Evolutionary conservation across 345 rosid genomes (phyloP), one percentile per base, ranked within the genome.

Genomic region (Acer saccharum): DNA sequence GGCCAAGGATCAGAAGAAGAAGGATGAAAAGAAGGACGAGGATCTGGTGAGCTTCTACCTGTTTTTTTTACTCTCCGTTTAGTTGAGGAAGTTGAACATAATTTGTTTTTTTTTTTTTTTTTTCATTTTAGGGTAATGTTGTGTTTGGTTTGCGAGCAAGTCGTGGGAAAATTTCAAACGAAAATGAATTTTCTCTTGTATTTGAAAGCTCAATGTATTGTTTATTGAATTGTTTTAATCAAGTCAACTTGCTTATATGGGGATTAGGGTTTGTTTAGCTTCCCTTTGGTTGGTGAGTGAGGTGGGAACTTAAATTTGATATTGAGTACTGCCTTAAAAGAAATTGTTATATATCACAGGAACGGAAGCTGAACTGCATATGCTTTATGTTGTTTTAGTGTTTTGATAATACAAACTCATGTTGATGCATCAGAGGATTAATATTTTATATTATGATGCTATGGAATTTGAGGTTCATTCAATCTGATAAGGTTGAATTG

Each of bases 21-120:
- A 90, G 81, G 97, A 93, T 62, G 98, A 91, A 57, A 93, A 93
- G 82, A 94, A 92, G 83, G 97, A 95, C 7, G 98, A 95, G 75
- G 98, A 93, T 85, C 85, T 95, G 84, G 98, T 93, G 69, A 87
- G 88, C 76, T 9, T 43, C 2, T 43, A 43, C 10, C 46, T 9
- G 11, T 43, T 43, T 4, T 35, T 35, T 64, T 21, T 20, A 3
- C n/a, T 21, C 50, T 10, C 39, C 46, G 16, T 72, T 41, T 41
- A 17, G 43, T 61, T 43, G 69, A 27, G 32, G n/a, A 6, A 12
- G 69, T 69, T 32, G 16, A 54, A 35, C 10, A 64, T 48, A 57
- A 16, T n/a, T 57, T 10, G 32, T 29, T 29, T 29, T 29, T 18
- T 10, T 29, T 29, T 29, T 29, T 18, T 10, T 57, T 44, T 72